Evolutionary conservation across 495 filamentous ascomycete species (phyloP).

Genomic region (Polyplosphaeria fusca): DNA sequence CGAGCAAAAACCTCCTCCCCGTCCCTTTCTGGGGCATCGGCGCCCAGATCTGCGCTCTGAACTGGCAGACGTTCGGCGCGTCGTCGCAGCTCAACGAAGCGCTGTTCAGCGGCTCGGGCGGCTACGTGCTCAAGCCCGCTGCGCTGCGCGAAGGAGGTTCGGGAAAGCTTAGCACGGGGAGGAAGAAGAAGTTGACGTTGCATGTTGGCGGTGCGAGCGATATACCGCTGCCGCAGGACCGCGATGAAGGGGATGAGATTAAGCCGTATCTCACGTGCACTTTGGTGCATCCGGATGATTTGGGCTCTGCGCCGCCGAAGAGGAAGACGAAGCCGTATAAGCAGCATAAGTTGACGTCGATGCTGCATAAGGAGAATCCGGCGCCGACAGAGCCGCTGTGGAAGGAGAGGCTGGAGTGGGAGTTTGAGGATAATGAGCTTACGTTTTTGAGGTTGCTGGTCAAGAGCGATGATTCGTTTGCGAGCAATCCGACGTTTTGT

Average conservation of each 20-base stretch:
- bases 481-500: conserved; percentile 49
- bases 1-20: conserved; percentile 51
- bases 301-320: conserved; percentile 44
- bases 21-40: conserved; percentile 53
- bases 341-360: conserved; percentile 44
- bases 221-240: conserved; percentile 43
- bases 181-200: conserved; percentile 42
- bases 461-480: conserved; percentile 53
- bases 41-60: conserved; percentile 55
- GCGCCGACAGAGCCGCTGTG: conserved; percentile 49
- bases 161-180: conserved; percentile 39
- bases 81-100: conserved; percentile 57
- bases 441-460: conserved; percentile 52
- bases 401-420: conserved; percentile 54
- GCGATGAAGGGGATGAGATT: conserved; percentile 37
- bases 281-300: conserved; percentile 46
- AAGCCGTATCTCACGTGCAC: conserved; percentile 56
- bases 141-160: conserved; percentile 48
- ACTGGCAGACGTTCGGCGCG: conserved; percentile 56
- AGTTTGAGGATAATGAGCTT: conserved; percentile 54
- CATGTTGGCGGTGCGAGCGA: conserved; percentile 52
- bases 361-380: conserved; percentile 46
- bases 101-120: conserved; percentile 51
- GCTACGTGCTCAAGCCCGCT: conserved; percentile 54
- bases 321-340: conserved; percentile 51